Evolutionary conservation across 2,329 filamentous ascomycete species (phyloP).

Genomic region (Pyrenochaeta sp.): DNA sequence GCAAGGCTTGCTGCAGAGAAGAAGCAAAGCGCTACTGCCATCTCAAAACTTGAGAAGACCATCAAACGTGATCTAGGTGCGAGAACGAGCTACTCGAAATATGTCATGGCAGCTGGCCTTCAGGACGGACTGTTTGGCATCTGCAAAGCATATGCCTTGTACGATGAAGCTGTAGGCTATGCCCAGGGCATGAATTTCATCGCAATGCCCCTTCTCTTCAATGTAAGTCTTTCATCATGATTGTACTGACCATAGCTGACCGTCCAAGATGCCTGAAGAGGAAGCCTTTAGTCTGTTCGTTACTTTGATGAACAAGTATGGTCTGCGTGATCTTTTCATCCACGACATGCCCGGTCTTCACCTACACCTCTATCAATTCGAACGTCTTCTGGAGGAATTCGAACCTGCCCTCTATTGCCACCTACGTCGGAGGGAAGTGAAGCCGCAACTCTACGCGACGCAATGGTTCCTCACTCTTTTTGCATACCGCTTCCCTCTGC

Average conservation of each 20-base stretch:
- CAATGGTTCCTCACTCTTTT: slow-evolving; percentile 99
- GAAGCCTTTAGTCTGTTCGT: slow-evolving; percentile 95
- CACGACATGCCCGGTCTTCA: slow-evolving; percentile 97
- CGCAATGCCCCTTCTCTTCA: slow-evolving; percentile 94
- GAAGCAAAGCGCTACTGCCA: slow-evolving; percentile 74
- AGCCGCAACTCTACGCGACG: slow-evolving; percentile 92
- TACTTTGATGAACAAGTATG: slow-evolving; percentile 95
- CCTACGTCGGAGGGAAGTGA: slow-evolving; percentile 84
- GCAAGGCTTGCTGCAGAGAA: slow-evolving; percentile 70
- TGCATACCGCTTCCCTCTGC: slow-evolving; percentile 94
- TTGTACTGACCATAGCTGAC: slow-evolving; percentile 74
- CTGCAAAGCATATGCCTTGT: slow-evolving; percentile 96
- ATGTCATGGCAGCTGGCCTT: slow-evolving; percentile 85
- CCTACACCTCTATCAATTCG: slow-evolving; percentile 92
- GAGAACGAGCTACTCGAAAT: slow-evolving; percentile 95
- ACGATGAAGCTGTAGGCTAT: slow-evolving; percentile 93
- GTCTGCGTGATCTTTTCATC: slow-evolving; percentile 88
- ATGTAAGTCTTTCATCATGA: slow-evolving; percentile 63
- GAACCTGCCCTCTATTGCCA: slow-evolving; percentile 96
- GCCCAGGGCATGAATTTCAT: slow-evolving; percentile 99
- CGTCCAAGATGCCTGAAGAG: slow-evolving; percentile 83
- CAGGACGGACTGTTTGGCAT: slow-evolving; percentile 95
- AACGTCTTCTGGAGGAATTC: slow-evolving; percentile 88
- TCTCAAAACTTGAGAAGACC: slow-evolving; percentile 86
- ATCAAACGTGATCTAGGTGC: slow-evolving; percentile 92